A percentile compares a stretch with the other conserved stretches of the same genome.
phyloP scores from a whole-genome alignment of 306 rosid genomes.

The Quercus wislizeni region DNA sequence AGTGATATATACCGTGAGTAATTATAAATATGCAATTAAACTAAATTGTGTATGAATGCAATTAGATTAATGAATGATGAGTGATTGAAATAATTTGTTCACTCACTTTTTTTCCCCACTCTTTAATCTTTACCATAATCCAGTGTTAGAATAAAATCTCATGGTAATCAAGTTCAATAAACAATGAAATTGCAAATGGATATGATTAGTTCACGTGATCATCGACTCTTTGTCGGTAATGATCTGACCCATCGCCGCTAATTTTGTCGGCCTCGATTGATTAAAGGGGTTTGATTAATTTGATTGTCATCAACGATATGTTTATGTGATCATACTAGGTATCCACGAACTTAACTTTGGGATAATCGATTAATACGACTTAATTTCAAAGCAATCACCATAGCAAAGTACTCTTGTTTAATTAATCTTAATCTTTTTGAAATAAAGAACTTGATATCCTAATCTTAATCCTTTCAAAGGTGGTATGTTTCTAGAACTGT shows the following conservation, averaged over 20 bases:
- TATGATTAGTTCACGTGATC: conserved; percentile 14
- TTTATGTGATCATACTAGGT: conserved; percentile 3
- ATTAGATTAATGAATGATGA: no score
- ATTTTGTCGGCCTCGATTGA: neutral
- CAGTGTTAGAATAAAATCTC: conserved; percentile 12
- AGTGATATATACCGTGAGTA: no score
- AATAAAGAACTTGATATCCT: conserved; percentile 12
- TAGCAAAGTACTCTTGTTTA: neutral
- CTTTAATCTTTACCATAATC: neutral
- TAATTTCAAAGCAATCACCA: conserved; percentile 7
- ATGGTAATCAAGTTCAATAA: conserved; percentile 19
- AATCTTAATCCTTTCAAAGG: conserved; percentile 23
- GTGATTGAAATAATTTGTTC: no score
- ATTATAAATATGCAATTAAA: neutral
- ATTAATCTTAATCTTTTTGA: neutral
- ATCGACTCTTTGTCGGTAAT: neutral
- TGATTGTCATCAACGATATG: neutral
- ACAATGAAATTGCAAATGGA: neutral
- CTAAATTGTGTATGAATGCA: neutral
- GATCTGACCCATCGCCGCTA: neutral
- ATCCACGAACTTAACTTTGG: neutral
- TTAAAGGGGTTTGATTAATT: neutral
- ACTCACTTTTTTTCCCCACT: no score
- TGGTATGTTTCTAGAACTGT: conserved; percentile 7
- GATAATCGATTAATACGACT: neutral